Conservation (phyloP, 2,329 filamentous ascomycete species). For the Arthrobotrys iridis region DNA sequence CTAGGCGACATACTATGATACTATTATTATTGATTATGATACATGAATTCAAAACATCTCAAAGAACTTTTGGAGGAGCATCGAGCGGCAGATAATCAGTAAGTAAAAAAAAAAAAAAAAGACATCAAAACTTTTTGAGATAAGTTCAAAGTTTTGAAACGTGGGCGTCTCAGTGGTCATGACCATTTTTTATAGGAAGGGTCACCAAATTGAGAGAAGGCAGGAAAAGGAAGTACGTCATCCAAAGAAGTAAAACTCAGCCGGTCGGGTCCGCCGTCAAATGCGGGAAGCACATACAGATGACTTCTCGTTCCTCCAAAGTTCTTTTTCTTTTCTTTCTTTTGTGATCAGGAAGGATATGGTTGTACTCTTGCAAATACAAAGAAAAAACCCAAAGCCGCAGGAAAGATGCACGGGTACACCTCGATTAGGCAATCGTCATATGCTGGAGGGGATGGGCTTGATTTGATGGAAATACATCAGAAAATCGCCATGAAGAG, state of each 20-base stretch:
- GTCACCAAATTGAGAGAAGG: not conserved
- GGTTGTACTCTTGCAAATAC: slow-evolving; percentile 4
- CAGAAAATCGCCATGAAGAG: not conserved
- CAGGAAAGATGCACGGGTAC: not conserved
- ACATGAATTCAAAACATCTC: not conserved
- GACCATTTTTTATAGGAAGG: no score
- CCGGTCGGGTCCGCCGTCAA: slow-evolving; percentile 8
- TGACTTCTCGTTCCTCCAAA: not conserved
- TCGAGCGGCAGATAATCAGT: slow-evolving; percentile 8
- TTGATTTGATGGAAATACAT: not conserved
- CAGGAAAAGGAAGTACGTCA: not conserved
- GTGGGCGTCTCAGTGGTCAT: no score
- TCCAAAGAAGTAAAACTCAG: not conserved
- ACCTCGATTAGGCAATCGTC: not conserved
- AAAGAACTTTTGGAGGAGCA: slow-evolving; percentile 16
- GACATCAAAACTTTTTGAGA: not conserved
- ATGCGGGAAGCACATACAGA: slow-evolving; percentile 1
- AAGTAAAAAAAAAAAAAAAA: not conserved
- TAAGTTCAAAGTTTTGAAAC: not conserved
- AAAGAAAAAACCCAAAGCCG: not conserved
- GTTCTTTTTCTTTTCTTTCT: not conserved
- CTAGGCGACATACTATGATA: not conserved
- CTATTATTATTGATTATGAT: not conserved
- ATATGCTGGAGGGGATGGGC: not conserved
- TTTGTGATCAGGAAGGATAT: slow-evolving; percentile 10